These are phyloP conservation scores for Linum tenue DNA, from an alignment of 345 rosid species.

Conservation along the genomic window DNA sequence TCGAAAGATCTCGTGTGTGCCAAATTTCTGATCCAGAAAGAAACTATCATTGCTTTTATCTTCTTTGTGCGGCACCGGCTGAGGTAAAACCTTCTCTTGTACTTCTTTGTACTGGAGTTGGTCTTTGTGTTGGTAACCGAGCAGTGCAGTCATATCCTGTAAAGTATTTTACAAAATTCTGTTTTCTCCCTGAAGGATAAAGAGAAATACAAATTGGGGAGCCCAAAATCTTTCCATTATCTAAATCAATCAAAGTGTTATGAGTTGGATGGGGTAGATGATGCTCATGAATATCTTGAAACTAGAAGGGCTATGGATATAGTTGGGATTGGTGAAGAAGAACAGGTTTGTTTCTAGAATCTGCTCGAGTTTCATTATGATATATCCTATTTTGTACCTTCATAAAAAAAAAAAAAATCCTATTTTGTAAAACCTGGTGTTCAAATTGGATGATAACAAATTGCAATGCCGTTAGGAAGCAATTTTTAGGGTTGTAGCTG, in stretches of 20 bases:
- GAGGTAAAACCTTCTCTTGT: not conserved
- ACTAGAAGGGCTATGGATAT: constrained; percentile 11
- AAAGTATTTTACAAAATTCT: not conserved
- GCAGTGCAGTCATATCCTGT: not conserved
- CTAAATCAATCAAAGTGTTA: constrained; percentile 8
- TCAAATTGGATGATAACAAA: not conserved
- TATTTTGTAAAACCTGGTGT: not conserved
- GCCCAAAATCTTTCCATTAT: constrained; percentile 5
- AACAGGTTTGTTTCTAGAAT: not conserved
- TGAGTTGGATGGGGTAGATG: constrained; percentile 9
- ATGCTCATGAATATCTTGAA: constrained; percentile 9
- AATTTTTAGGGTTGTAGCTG: constrained; percentile 7
- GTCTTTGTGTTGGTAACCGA: not conserved
- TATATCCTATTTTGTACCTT: not conserved
- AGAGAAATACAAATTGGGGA: constrained; percentile 10
- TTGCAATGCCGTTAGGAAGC: constrained; percentile 1
- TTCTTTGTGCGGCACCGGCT: constrained; percentile 10
- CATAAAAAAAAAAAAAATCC: too few species aligned
- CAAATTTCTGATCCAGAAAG: constrained; percentile 10
- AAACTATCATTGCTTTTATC: constrained; percentile 11
- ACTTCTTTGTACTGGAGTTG: not conserved
- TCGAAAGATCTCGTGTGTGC: constrained; percentile 12
- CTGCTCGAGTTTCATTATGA: not conserved
- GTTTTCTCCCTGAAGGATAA: not conserved
- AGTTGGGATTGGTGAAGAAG: constrained; percentile 9